Evolutionary conservation across 2,329 filamentous ascomycete species (phyloP).

Genomic region (Ophiosphaerella korrae): DNA sequence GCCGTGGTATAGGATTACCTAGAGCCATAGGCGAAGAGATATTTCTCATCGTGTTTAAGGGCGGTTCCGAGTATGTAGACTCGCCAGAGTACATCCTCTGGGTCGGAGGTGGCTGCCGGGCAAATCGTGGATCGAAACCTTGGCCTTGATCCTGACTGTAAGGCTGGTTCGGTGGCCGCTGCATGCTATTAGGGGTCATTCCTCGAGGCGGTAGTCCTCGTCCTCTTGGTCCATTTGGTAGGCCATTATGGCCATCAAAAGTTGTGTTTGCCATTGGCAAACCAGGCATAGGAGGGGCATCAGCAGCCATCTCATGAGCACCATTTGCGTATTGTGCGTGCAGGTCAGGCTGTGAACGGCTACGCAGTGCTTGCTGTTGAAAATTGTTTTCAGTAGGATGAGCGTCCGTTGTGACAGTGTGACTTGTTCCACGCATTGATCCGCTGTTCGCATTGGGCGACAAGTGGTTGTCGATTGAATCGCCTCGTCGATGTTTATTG

Average conservation of each 20-base stretch:
- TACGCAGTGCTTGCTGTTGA: conserved; percentile 56
- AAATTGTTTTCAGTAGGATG: conserved; percentile 22
- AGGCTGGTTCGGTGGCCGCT: conserved; percentile 20
- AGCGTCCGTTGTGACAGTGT: conserved; percentile 9
- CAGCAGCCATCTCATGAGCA: conserved; percentile 74
- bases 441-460: conserved; percentile 20
- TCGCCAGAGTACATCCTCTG: conserved; percentile 44
- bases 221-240: conserved; percentile 34
- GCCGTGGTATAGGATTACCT: conserved; percentile 33
- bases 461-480: conserved; percentile 46
- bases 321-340: conserved; percentile 37
- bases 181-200: conserved; percentile 15
- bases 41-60: conserved; percentile 37
- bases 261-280: conserved; percentile 57
- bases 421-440: conserved; percentile 12
- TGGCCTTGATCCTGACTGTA: conserved; percentile 26
- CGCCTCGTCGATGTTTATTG: conserved; percentile 39
- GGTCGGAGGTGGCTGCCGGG: conserved; percentile 33
- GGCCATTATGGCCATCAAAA: conserved; percentile 26
- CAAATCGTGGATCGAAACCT: conserved; percentile 36
- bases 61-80: conserved; percentile 44
- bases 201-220: conserved; percentile 33
- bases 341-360: conserved; percentile 71
- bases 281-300: conserved; percentile 57
- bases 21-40: conserved; percentile 30